Percentiles rank a stretch among this genome's conserved stretches.
Evolutionary conservation across 495 filamentous ascomycete genomes (phyloP).

Genomic region (Pyrenopolyporus hunteri): DNA sequence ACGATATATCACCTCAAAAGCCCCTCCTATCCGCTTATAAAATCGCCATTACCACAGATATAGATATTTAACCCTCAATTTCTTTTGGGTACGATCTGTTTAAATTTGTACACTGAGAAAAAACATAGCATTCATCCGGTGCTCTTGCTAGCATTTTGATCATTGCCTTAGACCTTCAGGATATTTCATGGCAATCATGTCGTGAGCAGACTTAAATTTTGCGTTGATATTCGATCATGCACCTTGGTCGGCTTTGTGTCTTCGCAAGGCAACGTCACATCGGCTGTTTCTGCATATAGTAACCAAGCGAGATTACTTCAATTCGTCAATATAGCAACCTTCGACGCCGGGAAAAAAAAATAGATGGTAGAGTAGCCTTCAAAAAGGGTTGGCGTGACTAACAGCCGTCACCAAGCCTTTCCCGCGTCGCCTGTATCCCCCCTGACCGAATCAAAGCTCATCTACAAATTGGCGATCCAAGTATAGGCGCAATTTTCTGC

Average conservation of each 20-base stretch:
- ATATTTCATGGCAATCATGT: too few species aligned
- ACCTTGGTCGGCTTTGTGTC: neutral
- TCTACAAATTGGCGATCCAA: neutral
- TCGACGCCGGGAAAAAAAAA: slow-evolving; percentile 6
- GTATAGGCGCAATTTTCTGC: neutral
- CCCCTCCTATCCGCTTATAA: too few species aligned
- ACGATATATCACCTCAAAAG: too few species aligned
- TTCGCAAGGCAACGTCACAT: slow-evolving; percentile 4
- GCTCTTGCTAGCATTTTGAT: too few species aligned
- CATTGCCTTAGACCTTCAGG: too few species aligned
- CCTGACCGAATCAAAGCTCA: slow-evolving; percentile 20
- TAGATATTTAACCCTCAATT: too few species aligned
- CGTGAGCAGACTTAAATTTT: too few species aligned
- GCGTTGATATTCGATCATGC: too few species aligned
- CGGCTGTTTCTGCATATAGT: neutral
- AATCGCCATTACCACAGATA: too few species aligned
- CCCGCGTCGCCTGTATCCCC: slow-evolving; percentile 11
- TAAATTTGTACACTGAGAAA: too few species aligned
- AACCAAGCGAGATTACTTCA: slow-evolving; percentile 3
- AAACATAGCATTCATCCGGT: too few species aligned
- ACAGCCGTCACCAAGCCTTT: slow-evolving; percentile 15
- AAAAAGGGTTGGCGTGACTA: slow-evolving; percentile 24
- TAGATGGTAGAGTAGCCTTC: neutral
- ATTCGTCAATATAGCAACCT: slow-evolving; percentile 1
- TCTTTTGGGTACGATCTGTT: too few species aligned